Evolutionary conservation across 495 filamentous ascomycete species (phyloP).

Genomic region (Penicillium bialowiezense): DNA sequence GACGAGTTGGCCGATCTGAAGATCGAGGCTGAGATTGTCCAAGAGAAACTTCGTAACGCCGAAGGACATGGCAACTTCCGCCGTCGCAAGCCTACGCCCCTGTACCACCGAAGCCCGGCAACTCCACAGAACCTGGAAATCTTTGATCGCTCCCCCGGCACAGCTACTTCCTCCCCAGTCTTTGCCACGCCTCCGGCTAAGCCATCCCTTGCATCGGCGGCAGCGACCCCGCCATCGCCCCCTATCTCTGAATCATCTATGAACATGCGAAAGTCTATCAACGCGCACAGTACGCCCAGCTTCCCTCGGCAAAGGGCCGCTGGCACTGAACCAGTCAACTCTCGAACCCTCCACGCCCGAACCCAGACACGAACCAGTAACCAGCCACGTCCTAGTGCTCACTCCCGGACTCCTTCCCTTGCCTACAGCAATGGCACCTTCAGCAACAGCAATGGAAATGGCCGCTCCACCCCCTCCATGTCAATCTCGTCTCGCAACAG

Average conservation of each 20-base stretch:
- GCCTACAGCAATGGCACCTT: slow-evolving; percentile 39
- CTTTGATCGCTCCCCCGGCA: slow-evolving; percentile 54
- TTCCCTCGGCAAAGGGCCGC: slow-evolving; percentile 40
- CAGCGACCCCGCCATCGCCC: slow-evolving; percentile 68
- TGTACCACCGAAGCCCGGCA: slow-evolving; percentile 43
- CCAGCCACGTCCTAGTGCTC: slow-evolving; percentile 16
- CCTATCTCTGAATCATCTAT: slow-evolving; percentile 53
- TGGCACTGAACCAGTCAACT: slow-evolving; percentile 31
- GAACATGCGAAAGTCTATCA: slow-evolving; percentile 42
- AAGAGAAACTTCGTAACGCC: slow-evolving; percentile 80
- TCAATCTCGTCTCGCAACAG: slow-evolving; percentile 37
- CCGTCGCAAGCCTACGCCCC: slow-evolving; percentile 50
- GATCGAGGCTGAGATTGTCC: slow-evolving; percentile 90
- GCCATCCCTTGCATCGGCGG: slow-evolving; percentile 69
- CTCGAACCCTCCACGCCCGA: slow-evolving; percentile 42
- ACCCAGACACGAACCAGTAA: slow-evolving; percentile 24
- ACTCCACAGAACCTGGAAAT: slow-evolving; percentile 53
- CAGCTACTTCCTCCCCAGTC: slow-evolving; percentile 69
- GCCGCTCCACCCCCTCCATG: slow-evolving; percentile 39
- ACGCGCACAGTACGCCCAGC: slow-evolving; percentile 34
- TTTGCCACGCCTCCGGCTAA: slow-evolving; percentile 70
- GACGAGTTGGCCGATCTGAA: slow-evolving; percentile 91
- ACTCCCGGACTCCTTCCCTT: slow-evolving; percentile 55
- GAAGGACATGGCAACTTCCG: slow-evolving; percentile 49
- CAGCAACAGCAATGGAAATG: slow-evolving; percentile 38